Base-by-base conservation (phyloP, 2,329 filamentous ascomycete genomes). In the Aspergillus candidus region DNA sequence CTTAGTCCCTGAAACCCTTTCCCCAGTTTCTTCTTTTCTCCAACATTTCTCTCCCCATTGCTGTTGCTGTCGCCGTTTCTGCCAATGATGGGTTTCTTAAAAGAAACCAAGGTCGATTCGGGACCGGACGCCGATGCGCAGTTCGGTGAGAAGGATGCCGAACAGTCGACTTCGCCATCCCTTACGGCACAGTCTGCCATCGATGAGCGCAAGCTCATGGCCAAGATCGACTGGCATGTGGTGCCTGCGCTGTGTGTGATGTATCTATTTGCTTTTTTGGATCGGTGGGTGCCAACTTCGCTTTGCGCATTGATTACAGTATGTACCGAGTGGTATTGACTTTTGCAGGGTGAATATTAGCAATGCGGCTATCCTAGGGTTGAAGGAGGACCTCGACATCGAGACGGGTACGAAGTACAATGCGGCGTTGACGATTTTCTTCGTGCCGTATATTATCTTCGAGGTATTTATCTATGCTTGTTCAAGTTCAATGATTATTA, bases 361-460 rank as follows among this genome's bases (percentile, higher is more conserved):
- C 61, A 88, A 88, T 63, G 85, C 84, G 18, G 77, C 75, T 33
- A 72, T 83, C 27, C 86, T 85, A 49, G 72, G 75, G 15, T 69
- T 89, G n/a, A 69, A 71, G 18, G 58, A 72, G 6, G 84, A 88
- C 52, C 72, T 89, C 1, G 48, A 70, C 2, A 73, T 88, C 13
- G 62, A 38, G 1, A 50, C 48, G 0, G 65, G 72, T 13, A 68
- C 58, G 4, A 66, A 84, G 58, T 88, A 83, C 68, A 88, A 87
- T 62, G 84, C 80, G 12, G 81, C 82, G 1, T 71, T 89, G 43
- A 83, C 82, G 49, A 85, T 89, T 57, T 89, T 89, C 70, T 89
- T 88, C 65, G 75, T 88, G 1, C 84, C 85, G 1, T 89, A 88
- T 62, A 72, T 85, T 52, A 53, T 84, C 39, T 64, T 59, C 37